Base-by-base conservation (phyloP, 768 basidiomycete species). In the Erythrobasidium yunnanense region DNA sequence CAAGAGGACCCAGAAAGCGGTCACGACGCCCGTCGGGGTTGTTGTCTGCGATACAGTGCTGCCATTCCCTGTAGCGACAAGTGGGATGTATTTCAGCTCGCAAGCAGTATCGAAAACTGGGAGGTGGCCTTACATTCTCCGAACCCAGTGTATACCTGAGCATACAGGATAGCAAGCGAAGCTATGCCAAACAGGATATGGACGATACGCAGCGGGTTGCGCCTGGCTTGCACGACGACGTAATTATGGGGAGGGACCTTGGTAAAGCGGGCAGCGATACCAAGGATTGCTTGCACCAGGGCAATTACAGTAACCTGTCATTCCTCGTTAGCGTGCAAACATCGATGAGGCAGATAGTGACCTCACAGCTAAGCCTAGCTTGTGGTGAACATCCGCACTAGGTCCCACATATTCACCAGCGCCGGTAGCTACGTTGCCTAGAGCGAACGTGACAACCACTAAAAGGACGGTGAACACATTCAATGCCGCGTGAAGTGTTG, bases 111-210 rank as follows among this genome's bases (percentile, higher is more conserved):
- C 11, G 11, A 17, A 8, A 52, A 11, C 11, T 8, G 13, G 11
- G 13, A 22, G 27, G 23, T 8, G 8, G 13, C 11, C 50, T 52
- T 17, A 52, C 38, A 58, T 27, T 58, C 56, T 2, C 29, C 42
- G 45, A 65, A 65, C 11, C 62, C 65, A 65, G 55, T 58, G 55
- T 66, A 45, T 6, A 66, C 23, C 29, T 66, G 65, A 4, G 32
- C 18, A 38, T 66, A 66, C 4, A 66, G 52, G n/a, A 66, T n/a
- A 38, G 55, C 65, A 4, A 27, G 55, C 7, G 60, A 38, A 4
- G n/a, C 65, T 22, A 66, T 58, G 60, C 65, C 65, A 30, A 66
- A 32, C 7, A 29, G 34, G 38, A 66, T 66, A 32, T 66, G 65
- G 18, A 66, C 27, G 18, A 6, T 58, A 20, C 65, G 65, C 11